phyloP scores from a whole-genome alignment of 2,329 filamentous ascomycete species.

The Pseudogymnoascus sp. region DNA sequence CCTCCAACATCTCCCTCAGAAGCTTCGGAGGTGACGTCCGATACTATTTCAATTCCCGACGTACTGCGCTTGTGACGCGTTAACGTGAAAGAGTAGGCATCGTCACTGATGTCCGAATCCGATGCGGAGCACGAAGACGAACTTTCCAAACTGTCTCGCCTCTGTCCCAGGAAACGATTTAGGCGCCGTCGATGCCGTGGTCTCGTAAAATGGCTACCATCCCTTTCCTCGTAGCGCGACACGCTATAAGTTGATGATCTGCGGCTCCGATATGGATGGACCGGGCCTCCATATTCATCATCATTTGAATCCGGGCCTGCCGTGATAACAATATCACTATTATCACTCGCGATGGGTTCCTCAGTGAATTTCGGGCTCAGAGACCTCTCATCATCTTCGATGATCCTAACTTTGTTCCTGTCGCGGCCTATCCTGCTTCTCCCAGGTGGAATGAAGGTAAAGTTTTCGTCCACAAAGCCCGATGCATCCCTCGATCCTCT shows the following conservation, averaged over 20 bases:
- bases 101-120: not conserved
- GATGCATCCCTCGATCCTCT: not conserved
- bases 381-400: not conserved
- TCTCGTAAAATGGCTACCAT: not conserved
- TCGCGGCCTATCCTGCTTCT: not conserved
- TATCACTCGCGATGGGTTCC: slow-evolving; percentile 2
- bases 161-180: not conserved
- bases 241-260: not conserved
- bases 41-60: not conserved
- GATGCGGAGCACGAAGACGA: not conserved
- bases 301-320: slow-evolving; percentile 5
- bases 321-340: slow-evolving; percentile 4
- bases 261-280: not conserved
- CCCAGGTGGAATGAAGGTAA: not conserved
- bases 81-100: slow-evolving; percentile 5
- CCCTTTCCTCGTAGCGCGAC: not conserved
- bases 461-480: not conserved
- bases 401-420: not conserved
- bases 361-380: slow-evolving; percentile 1
- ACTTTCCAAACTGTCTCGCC: not conserved
- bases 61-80: not conserved
- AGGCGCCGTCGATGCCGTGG: not conserved
- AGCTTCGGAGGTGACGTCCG: not conserved
- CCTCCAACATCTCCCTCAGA: not conserved
- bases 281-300: not conserved